Base-by-base conservation (phyloP, 352 stramenopile genomes). In the Phytophthora pisi region DNA sequence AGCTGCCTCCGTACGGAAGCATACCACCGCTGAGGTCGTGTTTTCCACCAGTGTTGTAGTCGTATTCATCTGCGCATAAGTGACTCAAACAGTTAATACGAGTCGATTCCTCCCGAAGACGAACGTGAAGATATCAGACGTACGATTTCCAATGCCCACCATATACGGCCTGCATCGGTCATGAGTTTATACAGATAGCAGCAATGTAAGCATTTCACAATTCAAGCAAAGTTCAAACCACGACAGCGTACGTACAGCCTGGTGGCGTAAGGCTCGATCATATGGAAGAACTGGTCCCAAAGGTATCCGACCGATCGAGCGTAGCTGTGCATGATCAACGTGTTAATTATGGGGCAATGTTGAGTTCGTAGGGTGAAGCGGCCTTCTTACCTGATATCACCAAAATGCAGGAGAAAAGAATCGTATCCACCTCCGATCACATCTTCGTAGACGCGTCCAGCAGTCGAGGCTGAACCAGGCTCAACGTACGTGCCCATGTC, bases 61-160 rank as follows among this genome's bases (percentile, higher is more conserved):
- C 82, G 55, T 90, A 89, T 69, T 93, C 85, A 55, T 93, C 78
- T 91, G 62, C 7, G 34, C 10, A 40, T 13, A 9, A 16, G 34
- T 15, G 9, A 16, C 4, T 16, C 16, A 46, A 46, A 8, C 38
- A 18, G 38, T 46, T 46, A 46, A 20, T 46, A 20, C 10, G 9
- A 40, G 31, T 40, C 4, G 4, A 40, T 40, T 15, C 9, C 10
- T 40, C 9, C 13, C 10, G 4, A 40, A 16, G 9, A 15, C 7
- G 38, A n/a, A 46, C 38, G 16, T 43, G 13, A 49, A n/a, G 11
- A 2, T 20, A 62, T 36, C 6, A 11, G n/a, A 77, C 84, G 62
- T 67, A 93, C 84, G 83, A 50, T 93, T 93, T 51, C 85, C 85
- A 16, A 93, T 78, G 75, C 82, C 81, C 20, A 91, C 81, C 86